Base-by-base conservation (phyloP, 2,329 filamentous ascomycete species). In the Cryphonectria carpinicola region DNA sequence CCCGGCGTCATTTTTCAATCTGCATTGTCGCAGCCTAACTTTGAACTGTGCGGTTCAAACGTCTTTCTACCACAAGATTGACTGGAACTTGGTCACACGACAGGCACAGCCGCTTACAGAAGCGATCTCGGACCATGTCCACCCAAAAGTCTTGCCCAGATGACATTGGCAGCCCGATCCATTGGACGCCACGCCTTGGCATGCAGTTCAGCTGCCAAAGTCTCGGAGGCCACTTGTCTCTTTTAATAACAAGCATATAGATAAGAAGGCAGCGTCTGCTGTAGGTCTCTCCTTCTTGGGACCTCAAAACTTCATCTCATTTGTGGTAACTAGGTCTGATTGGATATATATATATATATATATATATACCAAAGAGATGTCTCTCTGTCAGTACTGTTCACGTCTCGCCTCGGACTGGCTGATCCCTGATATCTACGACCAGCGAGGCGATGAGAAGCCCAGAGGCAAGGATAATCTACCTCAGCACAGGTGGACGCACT, bases 141-240 rank as follows among this genome's bases (percentile, higher is more conserved):
- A 56, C 22, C 35, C 28, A 17, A 14, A 10, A 35, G 28, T 19
- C 25, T 58, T 35, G 54, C 28, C 25, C 54, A 32, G 14, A 28
- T 35, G 54, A 58, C 54, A 28, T 6, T 13, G n/a, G 25, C 25
- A 32, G 52, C 6, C 14, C 35, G 54, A 7, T 19, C 28, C 25
- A 58, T 58, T 58, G 54, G 54, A 58, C 54, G 54, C 54, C 54
- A 58, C 54, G 54, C 25, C 54, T 58, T 58, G 54, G 54, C 54
- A 32, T 32, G 54, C 25, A 58, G 13, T 32, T 58, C 54, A 58
- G 54, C 54, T 32, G 54, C 54, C 25, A 7, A 7, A 32, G 14
- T 32, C 25, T 28, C 5, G 6, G 14, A 35, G 54, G 14, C 25
- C 25, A 17, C 54, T 19, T 32, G 25, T 58, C 54, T 32, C 28